phyloP scores from a whole-genome alignment of 805 yeast species.

The Yarrowia sp. region DNA sequence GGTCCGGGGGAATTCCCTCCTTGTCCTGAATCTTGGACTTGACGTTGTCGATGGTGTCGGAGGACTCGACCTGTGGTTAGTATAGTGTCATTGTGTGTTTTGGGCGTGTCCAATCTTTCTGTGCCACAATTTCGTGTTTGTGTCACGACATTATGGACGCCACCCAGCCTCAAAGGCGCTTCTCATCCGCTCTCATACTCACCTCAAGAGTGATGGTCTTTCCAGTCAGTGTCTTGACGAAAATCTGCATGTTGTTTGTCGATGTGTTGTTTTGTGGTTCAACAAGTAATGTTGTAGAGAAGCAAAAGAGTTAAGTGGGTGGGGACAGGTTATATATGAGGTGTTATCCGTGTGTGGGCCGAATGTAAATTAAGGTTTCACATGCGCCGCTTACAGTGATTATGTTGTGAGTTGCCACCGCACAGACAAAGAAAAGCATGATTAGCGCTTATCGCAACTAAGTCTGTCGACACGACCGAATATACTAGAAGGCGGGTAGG shows the following conservation, averaged over 20 bases:
- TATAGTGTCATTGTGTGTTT: not conserved
- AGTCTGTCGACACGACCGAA: conserved; percentile 16
- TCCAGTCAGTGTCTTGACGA: conserved; percentile 88
- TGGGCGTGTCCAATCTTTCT: no score
- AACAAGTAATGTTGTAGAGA: conserved; percentile 12
- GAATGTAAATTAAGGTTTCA: conserved; percentile 1
- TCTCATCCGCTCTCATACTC: conserved; percentile 1
- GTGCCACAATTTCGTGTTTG: not conserved
- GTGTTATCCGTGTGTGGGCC: conserved; percentile 32
- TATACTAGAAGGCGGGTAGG: conserved; percentile 2
- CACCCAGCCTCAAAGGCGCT: not conserved
- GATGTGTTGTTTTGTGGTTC: conserved; percentile 14
- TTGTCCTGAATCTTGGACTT: conserved; percentile 94
- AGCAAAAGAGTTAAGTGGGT: conserved; percentile 20
- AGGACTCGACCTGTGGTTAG: conserved; percentile 57
- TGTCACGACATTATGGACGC: not conserved
- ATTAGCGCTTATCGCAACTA: conserved; percentile 32
- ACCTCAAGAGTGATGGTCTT: conserved; percentile 89
- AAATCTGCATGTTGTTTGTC: conserved; percentile 60
- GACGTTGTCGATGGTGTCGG: conserved; percentile 94
- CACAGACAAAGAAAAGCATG: conserved; percentile 31
- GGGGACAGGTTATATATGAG: conserved; percentile 38
- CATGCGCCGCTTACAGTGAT: conserved; percentile 37
- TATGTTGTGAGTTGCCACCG: conserved; percentile 38
- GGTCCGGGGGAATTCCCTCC: conserved; percentile 97